Conservation (phyloP, 805 yeast species). For the Ogataea trehalophila region DNA sequence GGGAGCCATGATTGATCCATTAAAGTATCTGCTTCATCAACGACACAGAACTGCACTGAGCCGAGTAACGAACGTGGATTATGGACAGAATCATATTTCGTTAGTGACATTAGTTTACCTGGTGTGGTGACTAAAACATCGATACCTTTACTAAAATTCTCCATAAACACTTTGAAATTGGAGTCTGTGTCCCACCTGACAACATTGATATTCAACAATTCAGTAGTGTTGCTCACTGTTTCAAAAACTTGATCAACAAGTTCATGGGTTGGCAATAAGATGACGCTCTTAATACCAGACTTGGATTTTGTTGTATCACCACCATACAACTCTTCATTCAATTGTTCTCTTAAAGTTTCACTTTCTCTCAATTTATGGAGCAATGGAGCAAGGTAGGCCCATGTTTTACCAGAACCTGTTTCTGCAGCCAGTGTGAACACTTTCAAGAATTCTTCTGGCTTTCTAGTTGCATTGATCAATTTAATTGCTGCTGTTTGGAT, state of each 20-base stretch:
- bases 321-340: constrained; percentile 28
- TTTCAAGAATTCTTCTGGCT: constrained; percentile 36
- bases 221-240: constrained; percentile 32
- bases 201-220: constrained; percentile 38
- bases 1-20: constrained; percentile 75
- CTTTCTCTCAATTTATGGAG: constrained; percentile 62
- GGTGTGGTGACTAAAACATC: constrained; percentile 89
- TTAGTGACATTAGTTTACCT: constrained; percentile 46
- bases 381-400: constrained; percentile 82
- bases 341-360: constrained; percentile 35
- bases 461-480: constrained; percentile 42
- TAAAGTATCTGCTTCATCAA: constrained; percentile 93
- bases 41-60: constrained; percentile 55
- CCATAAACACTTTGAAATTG: constrained; percentile 47
- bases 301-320: constrained; percentile 18
- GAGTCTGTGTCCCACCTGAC: constrained; percentile 62
- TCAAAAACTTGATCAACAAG: constrained; percentile 73
- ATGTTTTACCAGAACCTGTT: constrained; percentile 95
- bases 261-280: constrained; percentile 89
- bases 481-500: constrained; percentile 76
- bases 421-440: constrained; percentile 87
- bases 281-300: constrained; percentile 58
- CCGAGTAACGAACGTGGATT: constrained; percentile 35
- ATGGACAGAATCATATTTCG: constrained; percentile 28
- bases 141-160: constrained; percentile 45